A percentile compares a stretch with the other conserved stretches of the same genome.
These are phyloP conservation scores for Mortierella alpina DNA, from an alignment of 192 early-diverging fungal genomes.

Conservation along the genomic window DNA sequence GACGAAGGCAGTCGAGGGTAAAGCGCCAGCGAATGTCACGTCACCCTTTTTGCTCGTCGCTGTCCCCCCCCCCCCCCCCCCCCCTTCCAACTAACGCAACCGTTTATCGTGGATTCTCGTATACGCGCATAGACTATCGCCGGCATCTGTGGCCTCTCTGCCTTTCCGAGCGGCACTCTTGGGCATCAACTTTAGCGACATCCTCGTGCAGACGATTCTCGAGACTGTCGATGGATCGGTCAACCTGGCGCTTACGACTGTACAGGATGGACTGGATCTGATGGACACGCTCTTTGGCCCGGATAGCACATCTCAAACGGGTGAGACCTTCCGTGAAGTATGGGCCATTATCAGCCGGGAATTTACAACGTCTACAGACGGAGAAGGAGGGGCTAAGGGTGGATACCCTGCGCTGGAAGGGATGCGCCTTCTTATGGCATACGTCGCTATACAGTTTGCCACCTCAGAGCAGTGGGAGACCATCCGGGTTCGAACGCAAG, in stretches of 20 bases:
- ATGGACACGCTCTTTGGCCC: conserved; percentile 57
- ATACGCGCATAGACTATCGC: conserved; percentile 20
- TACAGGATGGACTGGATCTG: conserved; percentile 49
- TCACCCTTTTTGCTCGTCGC: too few relatives aligned
- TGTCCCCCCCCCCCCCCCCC: too few relatives aligned
- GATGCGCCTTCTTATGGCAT: conserved; percentile 58
- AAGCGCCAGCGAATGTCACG: not conserved
- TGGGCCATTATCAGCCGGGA: conserved; percentile 55
- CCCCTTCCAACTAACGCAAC: too few relatives aligned
- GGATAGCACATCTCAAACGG: conserved; percentile 50
- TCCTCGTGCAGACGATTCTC: conserved; percentile 44
- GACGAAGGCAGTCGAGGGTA: conserved; percentile 28
- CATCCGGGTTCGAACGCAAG: conserved; percentile 25
- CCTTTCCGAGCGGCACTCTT: conserved; percentile 50
- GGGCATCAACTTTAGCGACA: conserved; percentile 53
- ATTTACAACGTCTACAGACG: conserved; percentile 30
- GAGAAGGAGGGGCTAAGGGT: conserved; percentile 6
- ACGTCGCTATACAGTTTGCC: conserved; percentile 56
- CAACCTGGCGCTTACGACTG: conserved; percentile 46
- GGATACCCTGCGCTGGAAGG: conserved; percentile 49
- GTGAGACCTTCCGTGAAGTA: conserved; percentile 55
- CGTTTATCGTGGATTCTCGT: not conserved
- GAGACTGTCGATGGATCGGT: conserved; percentile 52
- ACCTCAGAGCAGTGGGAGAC: conserved; percentile 50
- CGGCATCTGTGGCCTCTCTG: conserved; percentile 41